Conservation (phyloP, 2,329 filamentous ascomycete genomes). For the Cladorrhinum sp. region DNA sequence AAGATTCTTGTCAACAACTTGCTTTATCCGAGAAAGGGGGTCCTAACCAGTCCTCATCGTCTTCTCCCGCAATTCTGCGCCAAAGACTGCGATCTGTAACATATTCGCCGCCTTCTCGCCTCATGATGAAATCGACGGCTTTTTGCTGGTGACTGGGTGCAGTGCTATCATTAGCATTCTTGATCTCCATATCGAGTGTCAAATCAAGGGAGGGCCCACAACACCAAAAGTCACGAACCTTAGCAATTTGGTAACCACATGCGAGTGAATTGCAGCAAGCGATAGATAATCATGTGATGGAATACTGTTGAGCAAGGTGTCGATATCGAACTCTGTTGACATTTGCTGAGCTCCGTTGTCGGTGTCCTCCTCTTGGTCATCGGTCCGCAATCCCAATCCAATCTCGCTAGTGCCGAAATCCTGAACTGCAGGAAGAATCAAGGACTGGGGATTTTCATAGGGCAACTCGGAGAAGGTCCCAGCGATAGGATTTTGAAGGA, state of each 20-base stretch:
- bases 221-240: not conserved
- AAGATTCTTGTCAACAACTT: not conserved
- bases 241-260: not conserved
- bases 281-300: not conserved
- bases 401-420: not conserved
- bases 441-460: slow-evolving; percentile 3
- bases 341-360: not conserved
- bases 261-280: not conserved
- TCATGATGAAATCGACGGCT: not conserved
- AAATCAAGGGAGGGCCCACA: not conserved
- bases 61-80: not conserved
- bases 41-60: not conserved
- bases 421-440: not conserved
- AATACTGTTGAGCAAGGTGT: not conserved
- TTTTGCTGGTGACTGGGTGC: not conserved
- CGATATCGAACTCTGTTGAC: not conserved
- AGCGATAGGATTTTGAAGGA: not conserved
- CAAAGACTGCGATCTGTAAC: not conserved
- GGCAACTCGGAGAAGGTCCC: not conserved
- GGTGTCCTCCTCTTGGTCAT: not conserved
- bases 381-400: not conserved
- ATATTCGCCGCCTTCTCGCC: not conserved
- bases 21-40: not conserved
- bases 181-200: not conserved
- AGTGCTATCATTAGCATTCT: no score